A percentile compares a stretch with the other conserved stretches of the same genome.
phyloP scores from a whole-genome alignment of 441 rosid species.

The Adansonia gregorii region DNA sequence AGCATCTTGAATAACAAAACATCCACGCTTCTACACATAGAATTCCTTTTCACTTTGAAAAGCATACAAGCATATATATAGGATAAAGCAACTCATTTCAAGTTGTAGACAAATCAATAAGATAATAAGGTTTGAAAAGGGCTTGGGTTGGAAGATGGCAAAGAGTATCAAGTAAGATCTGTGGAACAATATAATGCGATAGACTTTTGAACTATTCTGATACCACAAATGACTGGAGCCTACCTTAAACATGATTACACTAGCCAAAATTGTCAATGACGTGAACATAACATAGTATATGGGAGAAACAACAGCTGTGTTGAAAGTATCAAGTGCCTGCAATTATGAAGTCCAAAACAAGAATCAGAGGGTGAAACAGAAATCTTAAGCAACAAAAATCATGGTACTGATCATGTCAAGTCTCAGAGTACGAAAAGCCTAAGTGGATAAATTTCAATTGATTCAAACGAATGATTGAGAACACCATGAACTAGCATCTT shows the following conservation, averaged over 20 bases:
- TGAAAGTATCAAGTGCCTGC: slow-evolving; percentile 55
- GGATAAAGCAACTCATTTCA: not conserved
- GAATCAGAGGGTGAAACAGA: not conserved
- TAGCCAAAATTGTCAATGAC: slow-evolving; percentile 48
- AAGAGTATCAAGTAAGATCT: not conserved
- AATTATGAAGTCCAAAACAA: not conserved
- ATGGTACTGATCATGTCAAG: too few relatives aligned
- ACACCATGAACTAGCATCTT: not conserved
- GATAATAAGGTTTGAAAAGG: not conserved
- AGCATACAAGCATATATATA: not conserved
- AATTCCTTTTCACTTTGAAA: not conserved
- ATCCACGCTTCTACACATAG: not conserved
- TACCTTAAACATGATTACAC: slow-evolving; percentile 58
- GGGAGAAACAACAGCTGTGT: slow-evolving; percentile 53
- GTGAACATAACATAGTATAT: slow-evolving; percentile 55
- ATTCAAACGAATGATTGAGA: not conserved
- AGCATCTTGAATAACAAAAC: not conserved
- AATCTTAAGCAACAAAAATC: not conserved
- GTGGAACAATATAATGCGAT: not conserved
- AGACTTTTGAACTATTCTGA: slow-evolving; percentile 1
- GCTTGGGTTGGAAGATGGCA: not conserved
- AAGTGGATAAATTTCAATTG: not conserved
- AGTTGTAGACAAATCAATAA: not conserved
- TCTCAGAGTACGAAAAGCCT: not conserved
- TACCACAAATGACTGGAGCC: not conserved